A percentile compares a stretch with the other conserved stretches of the same genome.
These are phyloP conservation scores for Linnemannia zychae DNA, from an alignment of 192 early-diverging fungal genomes.

Conservation along the genomic window DNA sequence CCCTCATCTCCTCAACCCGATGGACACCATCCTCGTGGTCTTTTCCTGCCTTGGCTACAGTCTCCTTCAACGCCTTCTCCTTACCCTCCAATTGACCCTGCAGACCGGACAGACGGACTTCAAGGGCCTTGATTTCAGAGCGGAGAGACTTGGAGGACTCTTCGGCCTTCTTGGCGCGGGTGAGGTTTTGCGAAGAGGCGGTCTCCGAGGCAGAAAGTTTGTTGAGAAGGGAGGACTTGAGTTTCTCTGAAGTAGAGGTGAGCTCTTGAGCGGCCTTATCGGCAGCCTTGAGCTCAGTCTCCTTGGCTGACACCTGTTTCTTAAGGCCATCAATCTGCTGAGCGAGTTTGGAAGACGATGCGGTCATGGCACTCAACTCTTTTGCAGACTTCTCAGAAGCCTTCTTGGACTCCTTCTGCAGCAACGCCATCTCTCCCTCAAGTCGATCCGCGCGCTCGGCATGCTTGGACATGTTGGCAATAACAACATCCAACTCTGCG, in stretches of 20 bases:
- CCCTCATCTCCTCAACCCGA: constrained; percentile 1
- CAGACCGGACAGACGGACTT: neutral
- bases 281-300: neutral
- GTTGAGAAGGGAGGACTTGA: neutral
- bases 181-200: neutral
- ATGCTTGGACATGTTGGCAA: constrained; percentile 16
- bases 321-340: neutral
- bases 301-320: neutral
- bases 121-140: constrained; percentile 1
- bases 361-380: neutral
- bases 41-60: neutral
- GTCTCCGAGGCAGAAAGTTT: neutral
- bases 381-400: neutral
- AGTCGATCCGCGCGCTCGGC: neutral
- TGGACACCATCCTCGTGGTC: constrained; percentile 17
- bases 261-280: neutral
- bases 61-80: neutral
- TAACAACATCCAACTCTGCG: neutral
- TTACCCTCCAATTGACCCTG: neutral
- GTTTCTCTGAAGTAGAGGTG: neutral
- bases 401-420: constrained; percentile 1
- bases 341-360: neutral
- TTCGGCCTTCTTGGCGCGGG: neutral
- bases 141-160: neutral
- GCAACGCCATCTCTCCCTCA: neutral